Base-by-base conservation (phyloP, 2,329 filamentous ascomycete species). In the Blumeriella jaapii region DNA sequence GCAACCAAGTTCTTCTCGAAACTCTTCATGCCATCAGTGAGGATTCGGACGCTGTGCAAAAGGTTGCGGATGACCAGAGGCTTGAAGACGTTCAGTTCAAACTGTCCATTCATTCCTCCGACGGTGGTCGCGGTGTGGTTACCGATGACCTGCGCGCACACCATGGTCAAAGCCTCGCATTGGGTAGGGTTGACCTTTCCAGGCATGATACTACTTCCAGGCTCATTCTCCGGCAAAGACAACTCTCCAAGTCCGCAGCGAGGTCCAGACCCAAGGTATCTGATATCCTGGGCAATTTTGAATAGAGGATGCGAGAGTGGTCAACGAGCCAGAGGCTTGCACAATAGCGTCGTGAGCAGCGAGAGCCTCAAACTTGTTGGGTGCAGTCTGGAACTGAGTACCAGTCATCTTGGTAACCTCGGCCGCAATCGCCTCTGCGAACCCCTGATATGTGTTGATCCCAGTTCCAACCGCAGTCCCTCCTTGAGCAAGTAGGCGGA, bases 171-270 rank as follows among this genome's bases (percentile, higher is more conserved):
- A 43, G 86, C 83, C 69, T 98, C 91, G 64, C 86, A 94, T 66
- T 98, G 91, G 19, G 91, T 98, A 19, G 91, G 91, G 69, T 98
- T 98, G 59, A 98, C 91, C 70, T 98, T 98, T 56, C 91, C 91
- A 28, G 91, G 91, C 91, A 98, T 98, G 69, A 98, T 96, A 52
- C 83, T 93, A 56, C 82, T 91, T 46, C 89, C 89, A 20, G 91
- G 91, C 69, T 98, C 91, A 66, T 98, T 98, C 68, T 98, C 91
- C 16, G 91, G 91, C 33, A 98, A 76, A 55, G 74, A 74, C 45
- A 98, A 74, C 68, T 98, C 91, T 48, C 87, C 89, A 14, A 96
- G 79, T 55, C 91, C 91, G 62, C 91, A 96, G 41, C 91, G 85
- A 37, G 91, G 91, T 11, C 91, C 91, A 49, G 84, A 93, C 52